Conservation (phyloP, 108 stramenopile genomes). For the Nitzschia sp. region DNA sequence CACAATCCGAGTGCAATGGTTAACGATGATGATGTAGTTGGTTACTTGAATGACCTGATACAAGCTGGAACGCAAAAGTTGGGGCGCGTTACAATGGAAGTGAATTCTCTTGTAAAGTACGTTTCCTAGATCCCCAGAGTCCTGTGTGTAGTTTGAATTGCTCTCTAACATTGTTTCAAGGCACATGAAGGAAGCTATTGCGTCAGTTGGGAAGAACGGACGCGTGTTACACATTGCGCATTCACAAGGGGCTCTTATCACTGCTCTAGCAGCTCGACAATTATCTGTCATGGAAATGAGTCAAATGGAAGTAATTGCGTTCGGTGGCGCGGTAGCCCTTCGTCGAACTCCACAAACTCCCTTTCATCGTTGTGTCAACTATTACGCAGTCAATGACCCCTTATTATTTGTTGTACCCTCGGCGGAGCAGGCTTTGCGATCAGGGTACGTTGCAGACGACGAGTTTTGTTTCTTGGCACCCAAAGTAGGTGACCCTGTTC, state of each 20-base stretch:
- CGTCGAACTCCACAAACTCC: slow-evolving; percentile 64
- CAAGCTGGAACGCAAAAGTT: slow-evolving; percentile 81
- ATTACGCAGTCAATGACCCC: slow-evolving; percentile 88
- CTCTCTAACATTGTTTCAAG: not conserved
- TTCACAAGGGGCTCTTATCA: slow-evolving; percentile 85
- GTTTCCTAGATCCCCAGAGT: not conserved
- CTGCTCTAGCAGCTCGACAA: slow-evolving; percentile 69
- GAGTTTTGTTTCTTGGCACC: slow-evolving; percentile 71
- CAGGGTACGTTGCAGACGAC: slow-evolving; percentile 56
- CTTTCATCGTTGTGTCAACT: slow-evolving; percentile 81
- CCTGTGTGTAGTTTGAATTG: too few relatives aligned
- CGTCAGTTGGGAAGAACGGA: slow-evolving; percentile 60
- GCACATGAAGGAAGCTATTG: slow-evolving; percentile 68
- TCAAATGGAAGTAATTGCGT: slow-evolving; percentile 76
- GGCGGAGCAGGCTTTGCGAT: slow-evolving; percentile 69
- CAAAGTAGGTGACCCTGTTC: slow-evolving; percentile 67
- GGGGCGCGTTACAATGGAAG: slow-evolving; percentile 76
- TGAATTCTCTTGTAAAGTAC: slow-evolving; percentile 56
- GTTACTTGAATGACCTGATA: slow-evolving; percentile 74
- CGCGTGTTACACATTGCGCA: slow-evolving; percentile 85
- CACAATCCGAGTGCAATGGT: slow-evolving; percentile 83
- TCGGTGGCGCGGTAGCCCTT: slow-evolving; percentile 73
- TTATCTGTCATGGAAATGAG: slow-evolving; percentile 65
- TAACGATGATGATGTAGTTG: slow-evolving; percentile 66
- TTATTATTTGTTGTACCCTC: slow-evolving; percentile 72